Evolutionary conservation across 352 stramenopile species (phyloP).

Genomic region (Stephanocyclus meneghinianus): DNA sequence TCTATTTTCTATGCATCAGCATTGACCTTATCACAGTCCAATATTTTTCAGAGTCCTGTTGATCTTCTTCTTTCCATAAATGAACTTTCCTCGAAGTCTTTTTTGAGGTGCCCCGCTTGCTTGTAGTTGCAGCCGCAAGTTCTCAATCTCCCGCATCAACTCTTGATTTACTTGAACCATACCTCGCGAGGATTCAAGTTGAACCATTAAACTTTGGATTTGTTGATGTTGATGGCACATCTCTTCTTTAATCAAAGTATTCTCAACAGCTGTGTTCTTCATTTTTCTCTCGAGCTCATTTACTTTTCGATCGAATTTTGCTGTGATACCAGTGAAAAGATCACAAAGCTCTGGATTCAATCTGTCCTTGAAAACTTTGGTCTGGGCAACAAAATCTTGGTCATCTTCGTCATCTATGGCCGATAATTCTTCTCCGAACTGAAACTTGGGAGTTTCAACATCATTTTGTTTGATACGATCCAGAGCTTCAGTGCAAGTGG

Average conservation of each 20-base stretch:
- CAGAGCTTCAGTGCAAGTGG: neutral
- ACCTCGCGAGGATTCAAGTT: neutral
- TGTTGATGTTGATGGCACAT: slow-evolving; percentile 16
- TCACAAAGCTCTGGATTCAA: neutral
- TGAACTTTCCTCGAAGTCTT: neutral
- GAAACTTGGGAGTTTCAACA: neutral
- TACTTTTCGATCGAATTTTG: neutral
- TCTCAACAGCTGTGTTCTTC: neutral
- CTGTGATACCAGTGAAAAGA: neutral
- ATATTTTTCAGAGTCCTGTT: slow-evolving; percentile 1
- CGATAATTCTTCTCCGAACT: neutral
- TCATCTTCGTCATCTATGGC: slow-evolving; percentile 2
- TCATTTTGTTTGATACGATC: neutral
- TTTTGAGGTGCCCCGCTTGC: neutral
- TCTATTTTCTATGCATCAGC: neutral
- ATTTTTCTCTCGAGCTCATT: slow-evolving; percentile 13
- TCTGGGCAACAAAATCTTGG: slow-evolving; percentile 4
- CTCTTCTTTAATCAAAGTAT: slow-evolving; percentile 8
- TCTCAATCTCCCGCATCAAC: slow-evolving; percentile 9
- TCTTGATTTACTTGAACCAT: slow-evolving; percentile 5
- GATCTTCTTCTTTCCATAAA: slow-evolving; percentile 4
- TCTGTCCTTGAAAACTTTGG: slow-evolving; percentile 3
- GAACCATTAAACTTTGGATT: slow-evolving; percentile 13
- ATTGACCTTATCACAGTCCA: neutral
- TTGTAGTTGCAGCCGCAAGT: neutral